Conservation (phyloP, 192 early-diverging fungal genomes). For the Podila clonocystis region DNA sequence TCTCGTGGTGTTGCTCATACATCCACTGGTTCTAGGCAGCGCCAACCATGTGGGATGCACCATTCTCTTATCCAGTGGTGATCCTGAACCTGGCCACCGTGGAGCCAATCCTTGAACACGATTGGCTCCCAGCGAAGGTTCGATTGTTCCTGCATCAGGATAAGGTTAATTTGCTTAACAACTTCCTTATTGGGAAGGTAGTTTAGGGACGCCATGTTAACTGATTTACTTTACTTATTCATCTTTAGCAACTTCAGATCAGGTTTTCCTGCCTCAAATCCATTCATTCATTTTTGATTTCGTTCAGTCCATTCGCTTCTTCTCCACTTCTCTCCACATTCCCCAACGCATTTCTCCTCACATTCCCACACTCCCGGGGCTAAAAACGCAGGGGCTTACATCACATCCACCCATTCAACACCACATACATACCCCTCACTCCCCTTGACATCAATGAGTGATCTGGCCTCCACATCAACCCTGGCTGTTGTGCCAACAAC, state of each 20-base stretch:
- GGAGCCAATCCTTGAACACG: too few relatives aligned
- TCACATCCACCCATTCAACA: neutral
- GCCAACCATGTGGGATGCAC: too few relatives aligned
- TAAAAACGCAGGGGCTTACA: neutral
- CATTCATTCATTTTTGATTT: neutral
- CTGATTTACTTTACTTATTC: too few relatives aligned
- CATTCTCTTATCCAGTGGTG: too few relatives aligned
- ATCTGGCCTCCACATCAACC: slow-evolving; percentile 29
- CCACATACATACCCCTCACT: neutral
- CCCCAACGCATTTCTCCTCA: neutral
- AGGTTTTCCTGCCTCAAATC: neutral
- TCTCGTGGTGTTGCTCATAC: too few relatives aligned
- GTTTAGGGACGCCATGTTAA: too few relatives aligned
- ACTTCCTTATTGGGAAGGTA: too few relatives aligned
- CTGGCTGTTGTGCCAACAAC: slow-evolving; percentile 19
- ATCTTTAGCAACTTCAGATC: too few relatives aligned
- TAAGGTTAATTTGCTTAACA: too few relatives aligned
- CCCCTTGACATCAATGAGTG: slow-evolving; percentile 20
- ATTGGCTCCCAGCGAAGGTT: neutral
- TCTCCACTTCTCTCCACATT: neutral
- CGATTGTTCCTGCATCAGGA: neutral
- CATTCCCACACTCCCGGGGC: neutral
- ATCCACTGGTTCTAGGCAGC: too few relatives aligned
- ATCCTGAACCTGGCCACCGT: too few relatives aligned
- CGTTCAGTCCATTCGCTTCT: neutral